Conservation (phyloP, 305 asterid species). For the Solanum hybrid region DNA sequence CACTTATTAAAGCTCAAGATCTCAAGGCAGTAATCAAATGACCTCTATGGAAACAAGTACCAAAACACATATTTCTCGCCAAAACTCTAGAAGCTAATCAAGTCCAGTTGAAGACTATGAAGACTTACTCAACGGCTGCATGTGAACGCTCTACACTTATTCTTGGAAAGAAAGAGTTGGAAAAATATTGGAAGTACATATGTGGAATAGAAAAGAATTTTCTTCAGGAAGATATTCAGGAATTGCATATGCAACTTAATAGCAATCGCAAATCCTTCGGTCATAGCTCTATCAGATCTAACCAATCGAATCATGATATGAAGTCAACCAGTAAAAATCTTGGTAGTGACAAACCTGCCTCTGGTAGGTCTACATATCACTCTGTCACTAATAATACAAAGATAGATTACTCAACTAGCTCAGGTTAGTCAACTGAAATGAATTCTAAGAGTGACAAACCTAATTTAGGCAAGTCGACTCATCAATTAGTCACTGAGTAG, state of each 20-base stretch:
- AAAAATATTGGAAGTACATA: not conserved
- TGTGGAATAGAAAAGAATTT: not conserved
- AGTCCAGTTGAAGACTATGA: not conserved
- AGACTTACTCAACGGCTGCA: not conserved
- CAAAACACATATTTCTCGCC: not conserved
- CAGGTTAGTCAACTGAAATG: not conserved
- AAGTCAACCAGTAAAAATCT: not conserved
- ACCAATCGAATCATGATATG: not conserved
- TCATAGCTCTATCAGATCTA: not conserved
- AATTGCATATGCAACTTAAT: not conserved
- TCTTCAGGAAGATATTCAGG: not conserved
- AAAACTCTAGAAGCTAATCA: not conserved
- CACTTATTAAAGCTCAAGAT: not conserved
- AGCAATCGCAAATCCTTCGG: not conserved
- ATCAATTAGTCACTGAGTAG: not conserved
- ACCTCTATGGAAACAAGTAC: not conserved
- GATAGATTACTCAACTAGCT: not conserved
- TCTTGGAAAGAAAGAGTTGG: not conserved
- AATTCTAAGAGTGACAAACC: not conserved
- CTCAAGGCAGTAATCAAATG: not conserved
- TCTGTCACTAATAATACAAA: not conserved
- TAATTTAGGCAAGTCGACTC: not conserved
- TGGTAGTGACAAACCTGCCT: not conserved
- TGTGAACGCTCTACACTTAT: not conserved
- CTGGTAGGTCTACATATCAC: not conserved